phyloP scores from a whole-genome alignment of 768 basidiomycete species.

The Suillus subaureus region DNA sequence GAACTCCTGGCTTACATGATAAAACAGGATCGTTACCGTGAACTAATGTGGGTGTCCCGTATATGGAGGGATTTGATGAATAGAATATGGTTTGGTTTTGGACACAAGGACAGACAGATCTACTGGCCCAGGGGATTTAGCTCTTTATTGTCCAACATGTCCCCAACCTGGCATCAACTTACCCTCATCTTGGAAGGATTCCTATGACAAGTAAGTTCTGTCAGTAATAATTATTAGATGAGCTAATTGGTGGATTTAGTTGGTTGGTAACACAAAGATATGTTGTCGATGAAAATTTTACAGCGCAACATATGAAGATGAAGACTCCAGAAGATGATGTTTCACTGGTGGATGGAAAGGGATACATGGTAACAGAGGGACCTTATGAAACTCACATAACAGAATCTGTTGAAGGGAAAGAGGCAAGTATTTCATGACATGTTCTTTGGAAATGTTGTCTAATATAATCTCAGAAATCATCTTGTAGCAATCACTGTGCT shows the following conservation, averaged over 20 bases:
- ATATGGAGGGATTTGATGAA: slow-evolving; percentile 8
- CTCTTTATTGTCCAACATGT: slow-evolving; percentile 10
- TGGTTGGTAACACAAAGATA: not conserved
- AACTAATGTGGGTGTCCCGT: slow-evolving; percentile 7
- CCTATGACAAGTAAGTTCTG: not conserved
- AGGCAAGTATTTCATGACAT: not conserved
- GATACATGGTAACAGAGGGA: slow-evolving; percentile 2
- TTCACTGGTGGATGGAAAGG: slow-evolving; percentile 16
- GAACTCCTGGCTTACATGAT: not conserved
- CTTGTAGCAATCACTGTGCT: slow-evolving; percentile 18
- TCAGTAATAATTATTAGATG: no score
- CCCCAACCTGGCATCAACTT: slow-evolving; percentile 14
- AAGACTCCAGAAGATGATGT: slow-evolving; percentile 20
- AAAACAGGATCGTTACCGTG: slow-evolving; percentile 7
- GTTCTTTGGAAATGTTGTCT: not conserved
- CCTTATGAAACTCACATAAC: not conserved
- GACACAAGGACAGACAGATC: not conserved
- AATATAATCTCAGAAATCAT: no score
- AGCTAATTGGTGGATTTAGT: no score
- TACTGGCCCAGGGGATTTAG: not conserved
- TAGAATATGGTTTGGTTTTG: slow-evolving; percentile 1
- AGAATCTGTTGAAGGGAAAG: not conserved
- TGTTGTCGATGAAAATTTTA: not conserved
- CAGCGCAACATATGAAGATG: slow-evolving; percentile 11
- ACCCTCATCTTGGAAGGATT: slow-evolving; percentile 7